Conservation (phyloP, 257 asterid genomes). For the Misopates orontium region DNA sequence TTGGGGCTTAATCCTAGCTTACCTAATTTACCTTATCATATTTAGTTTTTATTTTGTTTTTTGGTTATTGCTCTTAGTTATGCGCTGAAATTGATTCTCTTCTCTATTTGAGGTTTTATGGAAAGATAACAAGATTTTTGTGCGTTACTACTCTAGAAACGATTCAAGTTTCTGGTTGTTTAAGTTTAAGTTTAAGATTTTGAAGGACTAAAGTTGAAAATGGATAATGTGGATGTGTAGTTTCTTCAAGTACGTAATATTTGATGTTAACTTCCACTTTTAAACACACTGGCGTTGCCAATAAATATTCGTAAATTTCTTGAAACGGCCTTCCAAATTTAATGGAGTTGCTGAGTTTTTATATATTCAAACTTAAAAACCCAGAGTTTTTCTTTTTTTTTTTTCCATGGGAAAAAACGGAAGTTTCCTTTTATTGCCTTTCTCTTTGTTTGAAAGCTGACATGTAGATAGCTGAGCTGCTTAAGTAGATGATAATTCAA, state of each 20-base stretch:
- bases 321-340: not conserved
- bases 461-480: not conserved
- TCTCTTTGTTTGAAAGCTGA: not conserved
- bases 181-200: conserved; percentile 6
- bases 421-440: not conserved
- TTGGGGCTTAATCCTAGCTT: too few relatives aligned
- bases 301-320: not conserved
- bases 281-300: not conserved
- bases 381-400: not conserved
- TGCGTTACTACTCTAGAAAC: not conserved
- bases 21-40: too few relatives aligned
- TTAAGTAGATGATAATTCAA: not conserved
- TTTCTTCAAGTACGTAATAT: not conserved
- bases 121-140: not conserved
- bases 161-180: not conserved
- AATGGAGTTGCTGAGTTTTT: not conserved
- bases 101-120: not conserved
- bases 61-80: not conserved
- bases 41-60: too few relatives aligned
- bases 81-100: not conserved
- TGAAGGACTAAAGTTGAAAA: conserved; percentile 15
- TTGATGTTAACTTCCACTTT: not conserved
- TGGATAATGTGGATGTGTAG: not conserved
- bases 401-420: not conserved
- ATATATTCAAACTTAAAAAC: not conserved